These are phyloP conservation scores for Linnemannia exigua DNA, from an alignment of 192 early-diverging fungal genomes.

Conservation along the genomic window DNA sequence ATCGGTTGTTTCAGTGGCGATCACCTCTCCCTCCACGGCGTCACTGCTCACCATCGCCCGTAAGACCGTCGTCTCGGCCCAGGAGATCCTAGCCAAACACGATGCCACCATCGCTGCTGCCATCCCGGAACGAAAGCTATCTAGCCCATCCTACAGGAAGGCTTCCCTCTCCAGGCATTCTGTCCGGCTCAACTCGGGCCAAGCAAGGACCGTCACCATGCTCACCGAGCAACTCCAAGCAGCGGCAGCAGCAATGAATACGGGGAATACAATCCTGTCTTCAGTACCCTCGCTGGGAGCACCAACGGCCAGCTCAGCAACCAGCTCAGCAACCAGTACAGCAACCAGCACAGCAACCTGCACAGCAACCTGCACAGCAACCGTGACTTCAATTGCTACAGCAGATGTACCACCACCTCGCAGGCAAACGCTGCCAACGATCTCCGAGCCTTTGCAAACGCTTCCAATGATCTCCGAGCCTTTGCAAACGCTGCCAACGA, in stretches of 20 bases:
- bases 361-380: background rate
- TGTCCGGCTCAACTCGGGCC: conserved; percentile 9
- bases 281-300: background rate
- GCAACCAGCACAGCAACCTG: background rate
- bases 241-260: conserved; percentile 15
- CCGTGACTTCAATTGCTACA: background rate
- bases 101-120: conserved; percentile 38
- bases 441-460: background rate
- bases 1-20: conserved; percentile 15
- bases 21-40: conserved; percentile 20
- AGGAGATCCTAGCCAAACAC: conserved; percentile 37
- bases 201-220: conserved; percentile 27
- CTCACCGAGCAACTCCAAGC: conserved; percentile 38
- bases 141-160: conserved; percentile 18
- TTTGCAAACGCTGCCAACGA: background rate
- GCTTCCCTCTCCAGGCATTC: conserved; percentile 18
- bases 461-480: background rate
- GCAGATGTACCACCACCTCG: background rate
- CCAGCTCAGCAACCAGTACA: background rate
- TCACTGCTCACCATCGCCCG: conserved; percentile 21
- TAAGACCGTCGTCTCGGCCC: conserved; percentile 10
- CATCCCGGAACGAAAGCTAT: background rate
- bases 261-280: background rate
- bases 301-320: background rate
- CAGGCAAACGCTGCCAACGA: background rate